A percentile compares a stretch with the other conserved stretches of the same genome.
phyloP scores from a whole-genome alignment of 306 rosid species.

The Hippophae tibetana region DNA sequence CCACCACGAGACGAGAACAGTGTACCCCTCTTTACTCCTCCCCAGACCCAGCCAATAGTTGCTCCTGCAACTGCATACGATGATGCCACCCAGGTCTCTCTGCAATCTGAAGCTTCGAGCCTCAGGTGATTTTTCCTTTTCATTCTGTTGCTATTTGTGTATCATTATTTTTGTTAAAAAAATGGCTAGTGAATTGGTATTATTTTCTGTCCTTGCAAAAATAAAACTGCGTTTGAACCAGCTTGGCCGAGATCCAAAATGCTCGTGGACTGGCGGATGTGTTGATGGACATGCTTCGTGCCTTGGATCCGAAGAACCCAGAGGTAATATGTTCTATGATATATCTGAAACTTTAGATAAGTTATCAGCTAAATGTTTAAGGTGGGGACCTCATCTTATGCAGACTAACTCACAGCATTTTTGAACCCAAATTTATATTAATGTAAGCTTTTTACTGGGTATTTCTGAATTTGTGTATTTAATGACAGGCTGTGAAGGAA shows the following conservation, averaged over 20 bases:
- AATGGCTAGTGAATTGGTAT: background rate
- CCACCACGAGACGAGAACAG: slow-evolving; percentile 76
- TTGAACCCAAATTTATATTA: background rate
- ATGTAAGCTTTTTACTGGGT: background rate
- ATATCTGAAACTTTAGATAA: background rate
- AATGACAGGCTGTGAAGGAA: slow-evolving; percentile 72
- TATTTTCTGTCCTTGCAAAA: slow-evolving; percentile 4
- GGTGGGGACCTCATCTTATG: no score
- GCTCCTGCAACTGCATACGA: slow-evolving; percentile 35
- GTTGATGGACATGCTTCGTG: slow-evolving; percentile 81
- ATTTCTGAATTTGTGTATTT: slow-evolving; percentile 10
- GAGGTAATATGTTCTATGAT: slow-evolving; percentile 35
- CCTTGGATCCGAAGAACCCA: slow-evolving; percentile 65
- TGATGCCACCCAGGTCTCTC: slow-evolving; percentile 81
- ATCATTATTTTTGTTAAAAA: background rate
- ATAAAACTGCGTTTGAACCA: slow-evolving; percentile 27
- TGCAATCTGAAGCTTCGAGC: slow-evolving; percentile 78
- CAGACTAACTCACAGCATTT: no score
- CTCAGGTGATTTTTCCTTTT: slow-evolving; percentile 51
- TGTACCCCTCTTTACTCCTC: slow-evolving; percentile 87
- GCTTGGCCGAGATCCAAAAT: slow-evolving; percentile 67
- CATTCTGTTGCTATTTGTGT: background rate
- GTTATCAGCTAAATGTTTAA: background rate
- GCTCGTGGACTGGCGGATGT: slow-evolving; percentile 79
- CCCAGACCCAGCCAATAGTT: slow-evolving; percentile 71